phyloP scores from a whole-genome alignment of 352 stramenopile genomes.

The Thalassiosira hispida region DNA sequence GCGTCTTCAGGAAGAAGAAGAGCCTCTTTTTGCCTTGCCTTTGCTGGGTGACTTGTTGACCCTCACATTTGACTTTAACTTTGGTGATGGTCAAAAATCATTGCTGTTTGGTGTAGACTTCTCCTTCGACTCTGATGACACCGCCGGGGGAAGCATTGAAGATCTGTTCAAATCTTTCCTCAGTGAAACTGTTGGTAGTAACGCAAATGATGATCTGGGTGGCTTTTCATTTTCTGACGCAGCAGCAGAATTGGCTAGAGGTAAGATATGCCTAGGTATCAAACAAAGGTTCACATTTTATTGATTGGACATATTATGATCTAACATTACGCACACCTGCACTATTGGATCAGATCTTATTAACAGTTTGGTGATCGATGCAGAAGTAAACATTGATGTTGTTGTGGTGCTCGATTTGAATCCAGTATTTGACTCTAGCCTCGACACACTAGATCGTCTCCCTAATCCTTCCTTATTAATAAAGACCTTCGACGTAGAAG shows the following conservation, averaged over 20 bases:
- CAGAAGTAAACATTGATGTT: not conserved
- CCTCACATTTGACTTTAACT: slow-evolving; percentile 1
- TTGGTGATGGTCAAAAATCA: not conserved
- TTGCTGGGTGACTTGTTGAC: not conserved
- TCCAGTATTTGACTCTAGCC: too few species aligned
- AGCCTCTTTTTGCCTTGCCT: not conserved
- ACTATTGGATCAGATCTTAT: not conserved
- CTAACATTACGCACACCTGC: too few species aligned
- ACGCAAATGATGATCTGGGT: not conserved
- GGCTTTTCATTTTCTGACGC: not conserved
- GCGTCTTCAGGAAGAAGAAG: not conserved
- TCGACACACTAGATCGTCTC: not conserved
- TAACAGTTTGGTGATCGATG: not conserved
- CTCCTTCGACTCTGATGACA: slow-evolving; percentile 5
- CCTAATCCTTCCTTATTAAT: not conserved
- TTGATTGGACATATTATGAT: too few species aligned
- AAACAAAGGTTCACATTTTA: too few species aligned
- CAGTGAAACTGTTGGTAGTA: not conserved
- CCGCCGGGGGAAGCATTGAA: not conserved
- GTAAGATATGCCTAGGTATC: too few species aligned
- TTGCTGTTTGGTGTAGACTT: slow-evolving; percentile 1
- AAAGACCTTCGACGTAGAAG: not conserved
- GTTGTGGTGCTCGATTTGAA: not conserved
- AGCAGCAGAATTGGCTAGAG: not conserved
- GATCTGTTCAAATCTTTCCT: slow-evolving; percentile 3